Evolutionary conservation across 2,329 filamentous ascomycete species (phyloP), one percentile per base, ranked within the genome.

Genomic region (Orbilia quercus): DNA sequence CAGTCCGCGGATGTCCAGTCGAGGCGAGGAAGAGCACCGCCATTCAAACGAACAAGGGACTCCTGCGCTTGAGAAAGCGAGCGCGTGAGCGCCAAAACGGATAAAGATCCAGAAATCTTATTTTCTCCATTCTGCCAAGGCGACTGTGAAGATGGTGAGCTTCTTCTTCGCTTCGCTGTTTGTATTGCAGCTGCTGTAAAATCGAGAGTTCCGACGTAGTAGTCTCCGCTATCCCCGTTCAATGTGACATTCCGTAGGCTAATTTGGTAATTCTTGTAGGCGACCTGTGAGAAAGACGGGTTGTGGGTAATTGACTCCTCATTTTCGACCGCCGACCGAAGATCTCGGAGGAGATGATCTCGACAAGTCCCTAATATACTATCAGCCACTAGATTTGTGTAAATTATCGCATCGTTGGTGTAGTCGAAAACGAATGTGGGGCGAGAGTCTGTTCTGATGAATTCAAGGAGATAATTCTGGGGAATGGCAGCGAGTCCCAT

Each of bases 401-500:
- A 72, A 18, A 65, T 51, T 22, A 72, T 72, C 7, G 47, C 34
- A 31, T 55, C 54, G 20, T 54, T 54, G 18, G 60, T 42, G 20
- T n/a, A n/a, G 16, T 60, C 60, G 14, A 72, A 57, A 55, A 72
- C 36, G 54, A 72, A 72, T 4, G 67, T 72, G 34, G 67, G 67
- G 23, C 67, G 67, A 16, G 59, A 23, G 40, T 72, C 67, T 22
- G 67, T 72, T 36, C 59, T 50, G 28, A 72, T 54, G 25, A 72
- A 72, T 44, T 72, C 67, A n/a, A 72, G 34, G 7, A 72, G 67
- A 12, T 72, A 60, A 23, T 72, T 59, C 7, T 65, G 44, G 45
- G 54, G 45, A 3, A 31, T 38, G 23, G 55, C 53, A 4, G 42
- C 45, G 23, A 48, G 53, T 18, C 67, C 67, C 67, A 72, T 72